A percentile compares a stretch with the other conserved stretches of the same genome.
Conservation (phyloP, 306 rosid species). For the Delonix regia region DNA sequence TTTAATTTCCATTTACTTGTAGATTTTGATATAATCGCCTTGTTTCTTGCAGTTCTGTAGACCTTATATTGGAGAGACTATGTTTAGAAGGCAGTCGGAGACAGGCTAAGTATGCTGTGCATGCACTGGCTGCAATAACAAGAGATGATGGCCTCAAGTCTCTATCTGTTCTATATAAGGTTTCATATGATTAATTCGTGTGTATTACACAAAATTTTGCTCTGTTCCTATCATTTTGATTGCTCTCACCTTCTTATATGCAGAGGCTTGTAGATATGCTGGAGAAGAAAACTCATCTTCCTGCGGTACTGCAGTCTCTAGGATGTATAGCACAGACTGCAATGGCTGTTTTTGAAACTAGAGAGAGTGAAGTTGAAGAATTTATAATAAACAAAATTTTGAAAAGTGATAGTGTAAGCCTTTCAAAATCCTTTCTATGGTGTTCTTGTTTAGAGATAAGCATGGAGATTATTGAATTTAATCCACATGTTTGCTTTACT, state of each 20-base stretch:
- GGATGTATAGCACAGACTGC: constrained; percentile 99
- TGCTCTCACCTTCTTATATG: constrained; percentile 36
- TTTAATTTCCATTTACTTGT: constrained; percentile 16
- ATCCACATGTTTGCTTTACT: constrained; percentile 39
- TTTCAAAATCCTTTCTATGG: constrained; percentile 30
- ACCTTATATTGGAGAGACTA: constrained; percentile 88
- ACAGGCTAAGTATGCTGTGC: constrained; percentile 99
- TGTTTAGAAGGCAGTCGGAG: constrained; percentile 94
- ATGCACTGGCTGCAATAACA: constrained; percentile 95
- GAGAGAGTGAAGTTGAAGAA: constrained; percentile 88
- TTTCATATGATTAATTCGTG: constrained; percentile 42
- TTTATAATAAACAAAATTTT: constrained; percentile 81
- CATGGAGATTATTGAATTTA: constrained; percentile 33
- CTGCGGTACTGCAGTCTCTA: constrained; percentile 92
- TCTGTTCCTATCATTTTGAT: constrained; percentile 30
- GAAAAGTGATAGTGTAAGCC: constrained; percentile 70
- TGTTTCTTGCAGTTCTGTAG: constrained; percentile 80
- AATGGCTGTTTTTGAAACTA: constrained; percentile 98
- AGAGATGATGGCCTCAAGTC: constrained; percentile 99
- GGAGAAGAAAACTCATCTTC: constrained; percentile 90
- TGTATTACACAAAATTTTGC: constrained; percentile 28
- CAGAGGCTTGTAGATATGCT: constrained; percentile 98
- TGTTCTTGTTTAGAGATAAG: constrained; percentile 35
- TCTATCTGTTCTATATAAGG: constrained; percentile 98
- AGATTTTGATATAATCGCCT: constrained; percentile 37